Percentiles rank a stretch among this genome's conserved stretches.
These are phyloP conservation scores for Mycena filopes DNA, from an alignment of 768 basidiomycete species.

Conservation along the genomic window DNA sequence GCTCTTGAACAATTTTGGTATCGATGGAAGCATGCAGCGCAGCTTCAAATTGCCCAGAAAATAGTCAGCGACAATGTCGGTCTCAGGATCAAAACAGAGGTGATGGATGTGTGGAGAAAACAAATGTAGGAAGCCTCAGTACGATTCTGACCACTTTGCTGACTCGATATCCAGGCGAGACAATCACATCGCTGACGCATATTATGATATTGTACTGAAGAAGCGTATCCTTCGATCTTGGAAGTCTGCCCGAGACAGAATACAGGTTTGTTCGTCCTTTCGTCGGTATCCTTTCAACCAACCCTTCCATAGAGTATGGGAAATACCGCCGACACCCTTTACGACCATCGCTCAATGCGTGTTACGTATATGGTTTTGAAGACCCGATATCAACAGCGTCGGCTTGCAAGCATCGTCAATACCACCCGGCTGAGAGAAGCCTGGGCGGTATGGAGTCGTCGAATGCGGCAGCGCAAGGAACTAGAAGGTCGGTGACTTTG, in stretches of 20 bases:
- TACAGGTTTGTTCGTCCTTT: conserved; percentile 55
- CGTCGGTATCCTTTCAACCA: neutral
- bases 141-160: conserved; percentile 5
- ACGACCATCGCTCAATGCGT: conserved; percentile 66
- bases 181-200: conserved; percentile 53
- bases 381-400: conserved; percentile 69
- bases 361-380: conserved; percentile 75
- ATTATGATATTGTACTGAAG: conserved; percentile 53
- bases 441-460: conserved; percentile 63
- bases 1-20: conserved; percentile 59
- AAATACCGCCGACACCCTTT: conserved; percentile 64
- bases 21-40: conserved; percentile 62
- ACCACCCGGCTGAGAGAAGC: conserved; percentile 56
- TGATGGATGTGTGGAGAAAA: conserved; percentile 67
- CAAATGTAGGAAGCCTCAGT: conserved; percentile 55
- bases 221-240: conserved; percentile 63
- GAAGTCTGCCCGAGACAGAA: conserved; percentile 61
- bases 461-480: conserved; percentile 49
- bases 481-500: conserved; percentile 57
- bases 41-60: conserved; percentile 58
- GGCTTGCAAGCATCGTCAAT: conserved; percentile 63
- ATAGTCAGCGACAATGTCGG: conserved; percentile 55
- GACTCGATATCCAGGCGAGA: conserved; percentile 51
- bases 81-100: conserved; percentile 58
- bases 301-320: conserved; percentile 58